Base-by-base conservation (phyloP, 164 flowering plant species). In the Vitis amurensis region DNA sequence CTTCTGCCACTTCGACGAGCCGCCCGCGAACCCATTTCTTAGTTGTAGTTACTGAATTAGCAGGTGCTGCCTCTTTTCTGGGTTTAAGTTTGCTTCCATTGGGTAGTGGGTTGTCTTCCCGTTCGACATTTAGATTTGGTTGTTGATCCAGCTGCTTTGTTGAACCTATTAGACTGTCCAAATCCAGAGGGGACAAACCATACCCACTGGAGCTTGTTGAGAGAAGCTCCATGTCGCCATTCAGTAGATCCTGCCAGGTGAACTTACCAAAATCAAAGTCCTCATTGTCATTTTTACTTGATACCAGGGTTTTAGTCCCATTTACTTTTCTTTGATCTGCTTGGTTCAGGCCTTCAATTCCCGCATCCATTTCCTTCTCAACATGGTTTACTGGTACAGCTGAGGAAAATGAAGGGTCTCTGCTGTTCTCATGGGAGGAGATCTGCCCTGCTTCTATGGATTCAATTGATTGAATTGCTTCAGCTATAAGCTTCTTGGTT, bases 401-500 rank as follows among this genome's bases (percentile, higher is more conserved):
- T 58, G 82, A 53, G 11, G 61, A 64, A 9, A 49, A 67, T 57
- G 77, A 56, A 63, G 75, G 59, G 72, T 67, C 19, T 61, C 30
- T 59, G 17, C 2, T 69, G 30, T 63, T 69, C 49, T 72, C 70
- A n/a, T 55, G 16, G 11, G 66, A 72, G 8, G 67, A 57, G 29
- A 63, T n/a, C 50, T 74, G 76, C 51, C 77, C 82, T 3, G 55
- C 57, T 37, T 87, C 85, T 66, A 87, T 73, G 55, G 88, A 84
- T 71, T 85, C 76, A 19, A 88, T 76, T 7, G 80, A 85, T 48
- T 74, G 80, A 62, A 78, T 78, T 64, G 95, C 98, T 78, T 95
- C 95, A 53, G 90, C 94, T 68, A 93, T 90, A 59, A 93, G 91
- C 85, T 78, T 88, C 76, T 89, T 86, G 64, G 89, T 82, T 83